Conservation (phyloP, 805 yeast genomes). For the Ogataea pilisensis region DNA sequence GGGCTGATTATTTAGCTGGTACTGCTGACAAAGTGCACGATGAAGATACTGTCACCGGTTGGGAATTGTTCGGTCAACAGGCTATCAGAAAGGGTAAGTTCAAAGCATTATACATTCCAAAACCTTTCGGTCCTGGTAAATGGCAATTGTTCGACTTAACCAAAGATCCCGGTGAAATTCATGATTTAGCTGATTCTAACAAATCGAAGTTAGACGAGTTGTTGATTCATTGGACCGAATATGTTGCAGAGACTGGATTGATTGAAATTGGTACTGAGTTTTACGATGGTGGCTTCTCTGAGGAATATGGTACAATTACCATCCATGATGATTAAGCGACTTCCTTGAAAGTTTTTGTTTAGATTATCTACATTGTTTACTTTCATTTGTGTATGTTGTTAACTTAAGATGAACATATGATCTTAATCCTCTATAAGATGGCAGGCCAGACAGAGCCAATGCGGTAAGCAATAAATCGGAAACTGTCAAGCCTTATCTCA, state of each 20-base stretch:
- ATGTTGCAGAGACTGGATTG: constrained; percentile 49
- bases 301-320: not conserved
- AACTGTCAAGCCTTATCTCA: too few relatives aligned
- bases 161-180: constrained; percentile 44
- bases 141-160: constrained; percentile 46
- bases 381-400: not conserved
- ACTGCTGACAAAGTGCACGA: constrained; percentile 32
- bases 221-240: constrained; percentile 45
- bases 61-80: constrained; percentile 57
- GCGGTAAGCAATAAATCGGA: too few relatives aligned
- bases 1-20: constrained; percentile 36
- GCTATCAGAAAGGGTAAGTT: constrained; percentile 48
- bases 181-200: constrained; percentile 36
- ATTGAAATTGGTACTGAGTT: constrained; percentile 27
- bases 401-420: too few relatives aligned
- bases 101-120: constrained; percentile 46
- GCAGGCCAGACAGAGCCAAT: too few relatives aligned
- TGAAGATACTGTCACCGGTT: constrained; percentile 45
- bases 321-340: not conserved
- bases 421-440: too few relatives aligned
- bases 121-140: constrained; percentile 43
- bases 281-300: not conserved
- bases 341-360: not conserved
- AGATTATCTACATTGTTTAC: not conserved
- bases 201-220: constrained; percentile 39